Base-by-base conservation (phyloP, 2,329 filamentous ascomycete species). In the Aaosphaeria arxii region DNA sequence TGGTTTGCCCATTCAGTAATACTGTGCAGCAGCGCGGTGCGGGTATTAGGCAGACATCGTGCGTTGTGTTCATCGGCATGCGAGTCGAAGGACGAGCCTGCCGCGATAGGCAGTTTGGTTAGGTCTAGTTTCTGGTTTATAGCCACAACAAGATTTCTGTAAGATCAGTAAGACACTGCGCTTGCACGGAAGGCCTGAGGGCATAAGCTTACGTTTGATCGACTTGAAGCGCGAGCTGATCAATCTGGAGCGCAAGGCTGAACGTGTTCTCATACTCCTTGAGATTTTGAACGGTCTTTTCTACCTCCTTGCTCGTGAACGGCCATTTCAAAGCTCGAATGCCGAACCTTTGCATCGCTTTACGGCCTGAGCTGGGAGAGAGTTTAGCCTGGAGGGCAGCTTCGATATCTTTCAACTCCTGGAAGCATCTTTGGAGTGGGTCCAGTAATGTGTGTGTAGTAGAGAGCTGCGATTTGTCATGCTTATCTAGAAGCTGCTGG, bases 291-390 rank as follows among this genome's bases (percentile, higher is more conserved):
- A 70, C 45, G 4, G 28, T 38, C 30, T 50, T n/a, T 56, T 64
- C 56, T 40, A 69, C 55, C 30, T 71, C 62, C 13, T 63, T 58
- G 31, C 57, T 66, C 40, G 57, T 50, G 33, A 71, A 63, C 4
- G 69, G 69, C 70, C 67, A 73, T 53, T 64, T 71, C 17, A 72
- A 54, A 40, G 64, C 58, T 42, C 63, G 60, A 7, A 66, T 30
- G 28, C 66, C 58, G 35, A 61, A 41, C n/a, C 51, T 52, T 30
- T 50, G 58, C 60, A 69, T 70, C 0, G 45, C 39, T 45, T 61
- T 64, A 3, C 55, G 44, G n/a, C 0, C 24, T 4, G 29, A n/a
- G 7, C 44, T 33, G 11, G 3, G 44, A 13, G 28, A 11, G 6
- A 42, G 40, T 30, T 42, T 42, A 7, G 39, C 39, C 24, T 40